Conservation (phyloP, 2,329 filamentous ascomycete species). For the Beauveria bassiana region DNA sequence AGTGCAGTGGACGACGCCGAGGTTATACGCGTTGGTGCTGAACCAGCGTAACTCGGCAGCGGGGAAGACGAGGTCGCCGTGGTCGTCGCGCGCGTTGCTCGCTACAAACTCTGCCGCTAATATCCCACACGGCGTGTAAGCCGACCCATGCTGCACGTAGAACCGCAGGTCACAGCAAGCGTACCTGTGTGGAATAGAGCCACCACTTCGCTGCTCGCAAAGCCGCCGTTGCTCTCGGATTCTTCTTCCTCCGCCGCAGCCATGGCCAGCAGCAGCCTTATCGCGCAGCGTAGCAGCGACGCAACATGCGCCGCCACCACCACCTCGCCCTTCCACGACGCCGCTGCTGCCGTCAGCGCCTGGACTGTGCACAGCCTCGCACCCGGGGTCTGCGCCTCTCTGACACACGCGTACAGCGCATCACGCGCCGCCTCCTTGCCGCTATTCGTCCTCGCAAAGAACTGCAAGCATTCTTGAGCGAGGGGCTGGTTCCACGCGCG, state of each 20-base stretch:
- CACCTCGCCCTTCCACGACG: slow-evolving; percentile 17
- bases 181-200: background rate
- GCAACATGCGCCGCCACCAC: slow-evolving; percentile 24
- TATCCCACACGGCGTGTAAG: background rate
- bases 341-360: slow-evolving; percentile 27
- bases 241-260: slow-evolving; percentile 23
- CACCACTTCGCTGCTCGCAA: background rate
- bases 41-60: slow-evolving; percentile 73
- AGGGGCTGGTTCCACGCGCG: slow-evolving; percentile 47
- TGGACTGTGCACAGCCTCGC: slow-evolving; percentile 49
- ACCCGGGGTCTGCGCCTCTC: slow-evolving; percentile 63
- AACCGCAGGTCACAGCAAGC: background rate
- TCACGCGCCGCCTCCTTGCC: slow-evolving; percentile 40
- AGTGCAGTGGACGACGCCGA: slow-evolving; percentile 55
- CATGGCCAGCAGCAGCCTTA: slow-evolving; percentile 40
- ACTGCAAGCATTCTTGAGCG: slow-evolving; percentile 56
- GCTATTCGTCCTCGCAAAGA: slow-evolving; percentile 28
- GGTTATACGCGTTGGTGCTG: slow-evolving; percentile 72
- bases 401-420: slow-evolving; percentile 70
- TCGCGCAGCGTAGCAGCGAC: slow-evolving; percentile 39
- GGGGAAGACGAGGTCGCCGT: slow-evolving; percentile 46
- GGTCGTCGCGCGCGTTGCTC: slow-evolving; percentile 19
- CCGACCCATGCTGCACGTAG: too few relatives aligned
- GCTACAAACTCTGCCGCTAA: background rate
- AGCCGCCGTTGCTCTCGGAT: background rate